Evolutionary conservation across 108 stramenopile genomes (phyloP), one percentile per base, ranked within the genome.

Genomic region (Hondaea fermentalgiana): DNA sequence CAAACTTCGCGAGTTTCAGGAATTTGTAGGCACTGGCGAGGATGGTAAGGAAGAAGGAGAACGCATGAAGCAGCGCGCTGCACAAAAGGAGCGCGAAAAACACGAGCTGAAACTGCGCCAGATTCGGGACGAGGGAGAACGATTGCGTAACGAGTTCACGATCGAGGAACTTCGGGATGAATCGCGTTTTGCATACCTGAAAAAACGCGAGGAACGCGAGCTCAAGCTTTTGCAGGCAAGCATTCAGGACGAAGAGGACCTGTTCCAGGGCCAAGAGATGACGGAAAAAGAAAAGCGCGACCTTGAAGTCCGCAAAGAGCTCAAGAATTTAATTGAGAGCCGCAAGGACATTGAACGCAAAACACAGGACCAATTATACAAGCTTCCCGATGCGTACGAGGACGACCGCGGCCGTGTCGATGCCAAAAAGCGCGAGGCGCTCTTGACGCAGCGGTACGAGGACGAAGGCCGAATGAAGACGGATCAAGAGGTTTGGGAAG

Each of bases 401-500:
- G 93, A 92, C 47, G 88, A 55, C 59, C 69, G 89, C 64, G 93
- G 93, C 25, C 60, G 89, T 44, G 91, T 92, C 28, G 89, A 92
- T 89, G 88, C 72, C 19, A 72, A 91, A 43, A 93, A 90, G 58
- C 23, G 91, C 43, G 93, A 94, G 10, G 64, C 90, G 42, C 90
- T 95, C 59, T 91, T 99, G 44, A 96, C 93, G 4, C 95, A 96
- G 8, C 95, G 98, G 35, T 99, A 98, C 89, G 92, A 97, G 25
- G 98, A 98, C 88, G 96, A 96, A 35, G 96, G 95, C 43, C 88
- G 90, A 71, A 95, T 96, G 88, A 97, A 97, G 90, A 96, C 96
- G 25, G 99, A 99, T 89, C 97, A 98, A 92, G 95, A 99, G 64
- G 89, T 98, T 14, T 99, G 98, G 98, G 98, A 98, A 91, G 97